Base-by-base conservation (phyloP, 2,329 filamentous ascomycete species). In the Leptographium lundbergii region DNA sequence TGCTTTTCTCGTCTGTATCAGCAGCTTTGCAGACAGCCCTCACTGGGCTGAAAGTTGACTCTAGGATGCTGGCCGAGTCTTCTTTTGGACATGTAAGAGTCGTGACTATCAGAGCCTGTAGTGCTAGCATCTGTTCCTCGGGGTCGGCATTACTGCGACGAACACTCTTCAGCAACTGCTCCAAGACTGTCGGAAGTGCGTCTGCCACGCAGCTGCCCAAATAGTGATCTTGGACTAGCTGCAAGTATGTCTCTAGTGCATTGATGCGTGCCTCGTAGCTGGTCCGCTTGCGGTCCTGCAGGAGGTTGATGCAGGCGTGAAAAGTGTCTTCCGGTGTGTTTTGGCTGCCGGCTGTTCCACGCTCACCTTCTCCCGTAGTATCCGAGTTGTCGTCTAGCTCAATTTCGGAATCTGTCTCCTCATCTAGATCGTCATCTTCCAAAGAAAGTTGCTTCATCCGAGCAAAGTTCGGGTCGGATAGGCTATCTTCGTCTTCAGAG, bases 201-300 rank as follows among this genome's bases (percentile, higher is more conserved):
- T 71, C 69, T 61, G 82, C 78, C 22, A 91, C 76, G 64, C 86
- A 75, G 57, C 84, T 78, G 63, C 82, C 77, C 57, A 85, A 81
- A 68, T 81, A 89, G 65, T 88, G 84, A 53, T 81, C 79, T 62
- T 86, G 88, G 57, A 91, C 70, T 24, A 88, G 76, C 57, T 85
- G 80, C 48, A 80, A 77, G 69, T 86, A 89, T 1, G 76, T 76
- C 52, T 74, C 74, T 55, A 91, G 74, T 34, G 79, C 80, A 48
- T 81, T 76, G 66, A 90, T 86, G 57, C 90, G 82, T 25, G 84
- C 82, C 62, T 88, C 81, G 27, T 79, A 81, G 64, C 85, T 90
- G 71, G 86, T 89, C 64, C 86, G 84, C 77, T 95, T 95, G 66
- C 88, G 85, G 62, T 81, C 77, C 58, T 86, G 77, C 32, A 95